Evolutionary conservation across 768 basidiomycete species (phyloP).

Genomic region (Lactarius hatsudake): DNA sequence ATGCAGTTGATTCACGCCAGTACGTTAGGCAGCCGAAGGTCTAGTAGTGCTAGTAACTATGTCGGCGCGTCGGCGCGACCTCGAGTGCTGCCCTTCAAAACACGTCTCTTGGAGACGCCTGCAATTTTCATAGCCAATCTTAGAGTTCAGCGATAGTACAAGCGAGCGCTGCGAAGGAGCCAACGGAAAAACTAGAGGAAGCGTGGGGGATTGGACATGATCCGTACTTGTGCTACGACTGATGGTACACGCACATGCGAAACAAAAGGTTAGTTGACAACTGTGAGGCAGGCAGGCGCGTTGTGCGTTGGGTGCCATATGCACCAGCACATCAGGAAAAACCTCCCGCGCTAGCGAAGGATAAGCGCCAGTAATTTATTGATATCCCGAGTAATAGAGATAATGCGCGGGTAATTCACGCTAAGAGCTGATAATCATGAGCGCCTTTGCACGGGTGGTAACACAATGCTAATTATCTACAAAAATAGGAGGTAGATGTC

Average conservation of each 20-base stretch:
- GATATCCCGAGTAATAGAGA: too few relatives aligned
- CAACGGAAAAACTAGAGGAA: constrained; percentile 64
- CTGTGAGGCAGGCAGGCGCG: background rate
- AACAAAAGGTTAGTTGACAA: background rate
- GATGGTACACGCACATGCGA: background rate
- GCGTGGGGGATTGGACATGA: constrained; percentile 44
- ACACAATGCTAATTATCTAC: too few relatives aligned
- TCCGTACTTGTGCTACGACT: background rate
- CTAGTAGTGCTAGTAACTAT: too few relatives aligned
- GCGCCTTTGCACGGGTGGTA: too few relatives aligned
- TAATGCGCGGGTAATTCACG: too few relatives aligned
- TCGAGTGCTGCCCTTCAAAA: background rate
- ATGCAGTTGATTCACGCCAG: too few relatives aligned
- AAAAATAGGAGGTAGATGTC: too few relatives aligned
- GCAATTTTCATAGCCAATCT: constrained; percentile 35
- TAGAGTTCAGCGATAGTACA: constrained; percentile 36
- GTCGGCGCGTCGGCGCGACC: background rate
- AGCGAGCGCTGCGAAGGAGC: constrained; percentile 43
- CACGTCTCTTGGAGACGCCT: constrained; percentile 2
- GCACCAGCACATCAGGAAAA: too few relatives aligned
- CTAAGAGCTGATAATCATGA: too few relatives aligned
- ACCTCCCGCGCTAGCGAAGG: too few relatives aligned
- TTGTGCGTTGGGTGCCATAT: background rate
- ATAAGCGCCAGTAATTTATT: too few relatives aligned
- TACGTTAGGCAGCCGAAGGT: background rate